These are phyloP conservation scores for Neurospora sp. DNA, from an alignment of 2,329 filamentous ascomycete species.

Conservation along the genomic window DNA sequence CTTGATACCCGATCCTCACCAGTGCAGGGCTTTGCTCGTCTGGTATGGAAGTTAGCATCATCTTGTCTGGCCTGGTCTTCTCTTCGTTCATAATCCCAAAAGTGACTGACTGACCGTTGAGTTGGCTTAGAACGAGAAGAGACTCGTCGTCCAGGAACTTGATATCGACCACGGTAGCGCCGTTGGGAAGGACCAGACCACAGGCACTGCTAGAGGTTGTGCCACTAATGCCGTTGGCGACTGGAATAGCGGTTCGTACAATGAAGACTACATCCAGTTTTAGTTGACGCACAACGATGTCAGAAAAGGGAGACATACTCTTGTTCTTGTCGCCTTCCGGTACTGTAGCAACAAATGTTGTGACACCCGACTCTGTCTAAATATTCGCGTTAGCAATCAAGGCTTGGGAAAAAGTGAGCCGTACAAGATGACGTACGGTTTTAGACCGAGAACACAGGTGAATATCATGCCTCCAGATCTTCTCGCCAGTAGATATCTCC, in stretches of 20 bases:
- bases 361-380: neutral
- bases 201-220: constrained; percentile 28
- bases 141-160: constrained; percentile 56
- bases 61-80: neutral
- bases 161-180: constrained; percentile 43
- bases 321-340: constrained; percentile 26
- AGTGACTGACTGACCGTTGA: constrained; percentile 23
- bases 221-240: constrained; percentile 50
- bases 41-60: neutral
- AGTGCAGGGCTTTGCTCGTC: constrained; percentile 11
- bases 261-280: constrained; percentile 37
- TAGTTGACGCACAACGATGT: neutral
- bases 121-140: constrained; percentile 48
- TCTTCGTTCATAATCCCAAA: neutral
- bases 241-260: constrained; percentile 41
- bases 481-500: constrained; percentile 33
- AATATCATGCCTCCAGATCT: constrained; percentile 44
- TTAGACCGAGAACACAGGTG: constrained; percentile 36
- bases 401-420: neutral
- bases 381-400: neutral
- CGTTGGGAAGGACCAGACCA: constrained; percentile 30
- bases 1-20: constrained; percentile 9
- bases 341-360: constrained; percentile 32
- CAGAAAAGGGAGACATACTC: constrained; percentile 21
- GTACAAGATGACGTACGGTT: constrained; percentile 21